Percentiles rank a stretch among this genome's conserved stretches.
phyloP scores from a whole-genome alignment of 1,139 yeast species.

The Yamadazyma friedrichii region DNA sequence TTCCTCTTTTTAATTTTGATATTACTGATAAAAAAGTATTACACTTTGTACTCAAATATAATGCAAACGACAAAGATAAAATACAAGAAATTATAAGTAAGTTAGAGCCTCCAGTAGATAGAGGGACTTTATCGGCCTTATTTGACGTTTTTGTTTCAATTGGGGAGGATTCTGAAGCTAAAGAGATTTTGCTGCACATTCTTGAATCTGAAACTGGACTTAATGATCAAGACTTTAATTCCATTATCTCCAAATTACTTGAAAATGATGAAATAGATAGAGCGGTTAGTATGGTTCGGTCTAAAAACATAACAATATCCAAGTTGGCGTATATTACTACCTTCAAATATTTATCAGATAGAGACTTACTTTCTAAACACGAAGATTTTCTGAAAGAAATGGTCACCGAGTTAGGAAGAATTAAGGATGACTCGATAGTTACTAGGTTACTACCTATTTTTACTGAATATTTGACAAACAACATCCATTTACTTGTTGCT shows the following conservation, averaged over 20 bases:
- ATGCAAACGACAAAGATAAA: slow-evolving; percentile 6
- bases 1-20: not conserved
- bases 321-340: slow-evolving; percentile 23
- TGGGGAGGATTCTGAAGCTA: slow-evolving; percentile 29
- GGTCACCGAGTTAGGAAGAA: slow-evolving; percentile 3
- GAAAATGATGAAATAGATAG: slow-evolving; percentile 22
- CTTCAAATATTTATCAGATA: slow-evolving; percentile 9
- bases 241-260: slow-evolving; percentile 27
- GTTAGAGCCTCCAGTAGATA: slow-evolving; percentile 28
- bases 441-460: slow-evolving; percentile 6
- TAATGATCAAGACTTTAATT: slow-evolving; percentile 24
- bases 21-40: slow-evolving; percentile 1
- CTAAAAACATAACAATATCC: slow-evolving; percentile 22
- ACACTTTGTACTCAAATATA: slow-evolving; percentile 1
- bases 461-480: slow-evolving; percentile 1
- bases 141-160: slow-evolving; percentile 29
- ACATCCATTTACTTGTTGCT: slow-evolving; percentile 1
- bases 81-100: slow-evolving; percentile 21
- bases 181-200: slow-evolving; percentile 30
- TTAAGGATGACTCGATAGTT: slow-evolving; percentile 1
- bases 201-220: slow-evolving; percentile 28
- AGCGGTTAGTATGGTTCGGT: slow-evolving; percentile 22
- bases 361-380: not conserved
- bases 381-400: slow-evolving; percentile 4
- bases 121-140: slow-evolving; percentile 35